Evolutionary conservation across 208 protist genomes (phyloP), one percentile per base, ranked within the genome.

Genomic region (Herpetomonas tarakana): DNA sequence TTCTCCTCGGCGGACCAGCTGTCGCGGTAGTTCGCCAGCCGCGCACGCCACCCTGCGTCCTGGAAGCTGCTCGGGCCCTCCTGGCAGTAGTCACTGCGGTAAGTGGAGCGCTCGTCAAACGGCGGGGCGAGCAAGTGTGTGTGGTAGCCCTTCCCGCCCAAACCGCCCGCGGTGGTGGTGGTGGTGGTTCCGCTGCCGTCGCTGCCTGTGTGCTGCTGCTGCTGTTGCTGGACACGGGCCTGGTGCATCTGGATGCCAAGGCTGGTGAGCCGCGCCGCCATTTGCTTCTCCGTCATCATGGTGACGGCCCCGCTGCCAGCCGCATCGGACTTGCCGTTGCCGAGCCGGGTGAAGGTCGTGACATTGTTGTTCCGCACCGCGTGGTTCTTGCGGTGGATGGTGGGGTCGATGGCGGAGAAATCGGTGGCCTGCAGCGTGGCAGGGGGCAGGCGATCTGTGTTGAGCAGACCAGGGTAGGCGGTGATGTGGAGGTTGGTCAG

Each of bases 61-160:
- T 63, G 63, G 30, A 62, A 52, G 46, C 52, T 47, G 49, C 66
- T 68, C 30, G 21, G 27, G 18, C 62, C 58, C 12, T 59, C 78
- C 49, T 82, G 74, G 67, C 72, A 92, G 68, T 94, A 94, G 61
- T 91, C 88, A 53, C 78, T 58, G 27, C 88, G 88, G 58, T 91
- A 94, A 1, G 84, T 88, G 2, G 76, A 82, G 46, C 81, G 83
- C 31, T 76, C 73, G 47, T 94, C 88, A 54, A 86, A 86, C 26
- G 52, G 28, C 0, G 69, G 63, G 41, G 50, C 41, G 19, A 75
- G 57, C 46, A 74, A 61, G 12, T 53, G 27, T 14, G 50, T 52
- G 31, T 14, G 25, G 38, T 62, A 62, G 19, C 53, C 58, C 35
- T 41, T 41, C 9, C 9, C 9, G 35, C 35, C 6, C 35, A 41